Percentiles rank a stretch among this genome's conserved stretches.
Conservation (phyloP, 2,329 filamentous ascomycete species). For the Cladophialophora bantiana region DNA sequence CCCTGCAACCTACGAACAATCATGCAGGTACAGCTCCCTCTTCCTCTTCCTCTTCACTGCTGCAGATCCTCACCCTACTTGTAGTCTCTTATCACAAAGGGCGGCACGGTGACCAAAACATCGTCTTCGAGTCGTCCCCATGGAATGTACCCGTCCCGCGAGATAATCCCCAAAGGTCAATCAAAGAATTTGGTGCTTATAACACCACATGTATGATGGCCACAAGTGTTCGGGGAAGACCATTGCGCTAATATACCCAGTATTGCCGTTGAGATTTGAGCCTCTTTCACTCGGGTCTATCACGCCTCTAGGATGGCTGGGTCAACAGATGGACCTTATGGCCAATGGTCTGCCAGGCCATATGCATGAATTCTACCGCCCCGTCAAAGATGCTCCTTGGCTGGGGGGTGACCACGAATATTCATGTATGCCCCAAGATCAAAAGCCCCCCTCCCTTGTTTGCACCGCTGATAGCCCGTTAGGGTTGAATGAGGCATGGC, state of each 20-base stretch:
- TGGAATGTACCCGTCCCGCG: slow-evolving; percentile 26
- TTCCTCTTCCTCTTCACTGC: neutral
- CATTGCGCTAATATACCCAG: slow-evolving; percentile 25
- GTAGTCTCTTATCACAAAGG: slow-evolving; percentile 21
- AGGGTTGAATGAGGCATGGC: slow-evolving; percentile 60
- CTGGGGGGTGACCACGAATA: slow-evolving; percentile 61
- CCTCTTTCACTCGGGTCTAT: slow-evolving; percentile 59
- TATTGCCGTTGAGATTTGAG: slow-evolving; percentile 49
- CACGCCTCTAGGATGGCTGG: slow-evolving; percentile 60
- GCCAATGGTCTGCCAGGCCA: slow-evolving; percentile 62
- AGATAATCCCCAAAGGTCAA: slow-evolving; percentile 27
- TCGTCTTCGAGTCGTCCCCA: neutral
- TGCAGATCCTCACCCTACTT: neutral
- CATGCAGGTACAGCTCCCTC: slow-evolving; percentile 23
- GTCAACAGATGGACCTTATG: slow-evolving; percentile 57
- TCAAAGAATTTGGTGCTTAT: slow-evolving; percentile 22
- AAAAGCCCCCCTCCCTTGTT: neutral
- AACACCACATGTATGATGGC: slow-evolving; percentile 30
- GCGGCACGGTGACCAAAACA: slow-evolving; percentile 11
- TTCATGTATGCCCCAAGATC: slow-evolving; percentile 42
- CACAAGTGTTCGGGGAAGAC: neutral
- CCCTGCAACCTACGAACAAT: slow-evolving; percentile 18
- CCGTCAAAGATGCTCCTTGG: slow-evolving; percentile 60
- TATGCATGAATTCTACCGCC: slow-evolving; percentile 63
- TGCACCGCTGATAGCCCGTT: neutral